Base-by-base conservation (phyloP, 441 rosid genomes). In the Jatropha multifida region DNA sequence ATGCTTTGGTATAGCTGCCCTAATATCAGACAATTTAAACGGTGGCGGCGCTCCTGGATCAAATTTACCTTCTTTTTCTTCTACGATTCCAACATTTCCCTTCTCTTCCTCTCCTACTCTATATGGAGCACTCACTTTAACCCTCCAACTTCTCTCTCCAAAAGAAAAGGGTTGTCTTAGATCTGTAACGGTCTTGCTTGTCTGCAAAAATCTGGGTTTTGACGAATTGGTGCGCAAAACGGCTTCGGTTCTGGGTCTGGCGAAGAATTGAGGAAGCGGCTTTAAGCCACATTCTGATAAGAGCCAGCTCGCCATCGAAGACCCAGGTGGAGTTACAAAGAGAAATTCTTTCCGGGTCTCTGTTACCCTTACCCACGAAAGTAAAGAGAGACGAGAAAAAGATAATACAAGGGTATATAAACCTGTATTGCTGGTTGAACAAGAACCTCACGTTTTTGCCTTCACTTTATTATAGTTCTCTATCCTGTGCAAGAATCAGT, bases 1-100 rank as follows among this genome's bases (percentile, higher is more conserved):
- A 88, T 90, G 99, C 84, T 92, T 96, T 3, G 98, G 99, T 68
- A 96, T 96, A 41, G 97, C 94, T n/a, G 91, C 92, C 84, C 97
- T 88, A 26, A 96, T 83, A 81, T 94, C 94, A 13, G 93, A 87
- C 38, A 96, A 74, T 42, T 80, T 92, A 81, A 96, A 96, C 7
- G 97, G 93, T 42, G 99, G 98, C 1, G 91, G 86, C 7, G 93
- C 83, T n/a, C 94, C 87, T 14, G 92, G 92, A 61, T 92, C 89
- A 59, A 93, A 90, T 49, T 78, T 65, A 46, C 48, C 72, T 70
- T 77, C 68, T 68, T 68, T 78, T 15, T 72, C 65, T 27, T 42
- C 85, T 32, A 32, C 2, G 18, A 40, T 60, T 48, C 77, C 80
- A 32, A 77, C 59, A 26, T 61, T n/a, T 52, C 17, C 14, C 70